A percentile compares a stretch with the other conserved stretches of the same genome.
These are phyloP conservation scores for Phenoliferia sp. DNA, from an alignment of 1,284 basidiomycete species.

Conservation along the genomic window DNA sequence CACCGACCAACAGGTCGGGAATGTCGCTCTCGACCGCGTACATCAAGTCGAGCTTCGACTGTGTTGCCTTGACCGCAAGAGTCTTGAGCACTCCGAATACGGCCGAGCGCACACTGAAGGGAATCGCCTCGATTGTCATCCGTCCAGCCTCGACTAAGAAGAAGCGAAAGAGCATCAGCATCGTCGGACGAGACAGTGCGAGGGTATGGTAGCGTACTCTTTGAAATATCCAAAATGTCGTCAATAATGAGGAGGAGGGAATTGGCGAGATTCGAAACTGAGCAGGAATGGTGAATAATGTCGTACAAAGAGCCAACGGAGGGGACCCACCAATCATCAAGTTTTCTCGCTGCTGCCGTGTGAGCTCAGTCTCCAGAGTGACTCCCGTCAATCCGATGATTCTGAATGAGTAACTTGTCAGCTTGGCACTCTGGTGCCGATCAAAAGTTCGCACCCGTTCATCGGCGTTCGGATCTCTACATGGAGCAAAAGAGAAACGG, in stretches of 20 bases:
- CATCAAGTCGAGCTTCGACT: slow-evolving; percentile 94
- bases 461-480: slow-evolving; percentile 85
- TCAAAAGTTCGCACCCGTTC: slow-evolving; percentile 55
- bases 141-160: slow-evolving; percentile 86
- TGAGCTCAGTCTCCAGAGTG: slow-evolving; percentile 87
- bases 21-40: slow-evolving; percentile 96
- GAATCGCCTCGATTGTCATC: slow-evolving; percentile 99
- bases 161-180: not conserved
- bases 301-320: too few species aligned
- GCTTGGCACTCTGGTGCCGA: not conserved
- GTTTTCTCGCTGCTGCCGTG: slow-evolving; percentile 86
- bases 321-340: slow-evolving; percentile 57
- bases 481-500: slow-evolving; percentile 77
- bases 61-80: slow-evolving; percentile 92
- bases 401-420: slow-evolving; percentile 39
- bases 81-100: slow-evolving; percentile 98
- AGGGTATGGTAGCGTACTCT: slow-evolving; percentile 59
- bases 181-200: not conserved
- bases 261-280: slow-evolving; percentile 86
- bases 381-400: slow-evolving; percentile 99
- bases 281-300: too few species aligned
- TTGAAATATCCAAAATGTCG: slow-evolving; percentile 96
- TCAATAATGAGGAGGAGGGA: slow-evolving; percentile 95
- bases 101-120: slow-evolving; percentile 94
- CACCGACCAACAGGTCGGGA: slow-evolving; percentile 94